A percentile compares a stretch with the other conserved stretches of the same genome.
Conservation (phyloP, 2,329 filamentous ascomycete species). For the Phialemoniopsis sp. region DNA sequence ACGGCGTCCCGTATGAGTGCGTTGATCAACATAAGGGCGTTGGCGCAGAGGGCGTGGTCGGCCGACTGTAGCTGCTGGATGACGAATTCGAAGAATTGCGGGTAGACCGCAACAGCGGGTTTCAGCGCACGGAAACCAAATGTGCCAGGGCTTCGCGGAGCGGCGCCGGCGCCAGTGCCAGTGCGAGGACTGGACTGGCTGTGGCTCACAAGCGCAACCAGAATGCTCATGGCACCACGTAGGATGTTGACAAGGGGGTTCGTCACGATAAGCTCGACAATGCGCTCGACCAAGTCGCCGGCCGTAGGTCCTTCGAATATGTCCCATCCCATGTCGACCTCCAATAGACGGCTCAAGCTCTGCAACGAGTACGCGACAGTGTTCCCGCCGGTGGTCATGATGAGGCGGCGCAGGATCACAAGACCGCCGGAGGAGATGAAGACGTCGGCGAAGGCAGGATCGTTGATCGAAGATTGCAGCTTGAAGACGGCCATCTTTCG, state of each 20-base stretch:
- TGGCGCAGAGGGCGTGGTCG: slow-evolving; percentile 92
- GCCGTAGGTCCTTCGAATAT: slow-evolving; percentile 62
- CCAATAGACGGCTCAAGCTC: slow-evolving; percentile 79
- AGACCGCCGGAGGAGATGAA: slow-evolving; percentile 91
- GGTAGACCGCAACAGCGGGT: slow-evolving; percentile 85
- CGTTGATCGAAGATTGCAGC: slow-evolving; percentile 89
- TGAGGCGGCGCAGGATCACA: slow-evolving; percentile 73
- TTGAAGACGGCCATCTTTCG: slow-evolving; percentile 99
- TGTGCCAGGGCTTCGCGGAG: slow-evolving; percentile 44
- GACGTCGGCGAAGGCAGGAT: slow-evolving; percentile 92
- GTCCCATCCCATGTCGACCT: slow-evolving; percentile 98
- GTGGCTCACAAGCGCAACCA: slow-evolving; percentile 88
- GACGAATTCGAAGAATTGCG: slow-evolving; percentile 91
- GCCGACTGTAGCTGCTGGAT: slow-evolving; percentile 89
- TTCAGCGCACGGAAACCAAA: slow-evolving; percentile 91
- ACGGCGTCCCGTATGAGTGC: slow-evolving; percentile 90
- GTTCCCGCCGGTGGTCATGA: slow-evolving; percentile 83
- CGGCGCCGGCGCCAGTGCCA: slow-evolving; percentile 18
- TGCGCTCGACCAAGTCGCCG: slow-evolving; percentile 66
- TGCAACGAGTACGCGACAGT: slow-evolving; percentile 94
- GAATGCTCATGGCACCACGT: slow-evolving; percentile 91
- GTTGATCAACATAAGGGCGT: slow-evolving; percentile 92
- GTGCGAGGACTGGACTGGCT: slow-evolving; percentile 55
- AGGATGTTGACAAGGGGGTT: slow-evolving; percentile 97
- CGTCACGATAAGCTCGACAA: slow-evolving; percentile 89